Base-by-base conservation (phyloP, 768 basidiomycete species). In the Agaricus sinodeliciosus region DNA sequence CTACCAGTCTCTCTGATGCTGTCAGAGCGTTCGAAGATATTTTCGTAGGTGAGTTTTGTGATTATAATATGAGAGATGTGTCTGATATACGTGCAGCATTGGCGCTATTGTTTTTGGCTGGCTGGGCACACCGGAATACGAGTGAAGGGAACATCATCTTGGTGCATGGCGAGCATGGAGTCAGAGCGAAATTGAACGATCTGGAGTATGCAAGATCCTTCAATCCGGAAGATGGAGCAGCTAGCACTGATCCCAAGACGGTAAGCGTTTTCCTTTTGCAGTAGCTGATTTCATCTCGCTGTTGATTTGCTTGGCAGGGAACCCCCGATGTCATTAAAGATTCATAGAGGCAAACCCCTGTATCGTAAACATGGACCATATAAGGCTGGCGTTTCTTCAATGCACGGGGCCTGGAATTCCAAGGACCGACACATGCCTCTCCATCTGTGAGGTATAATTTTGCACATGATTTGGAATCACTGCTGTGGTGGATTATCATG, bases 1-100 rank as follows among this genome's bases (percentile, higher is more conserved):
- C 67, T 4, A 56, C 62, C 13, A 64, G 70, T 46, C 13, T 19
- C 11, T 22, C 12, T 25, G 34, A 43, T 19, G 31, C 40, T 8
- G 18, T 45, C 44, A 27, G 31, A 25, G n/a, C 28, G 27, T 36
- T 36, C 4, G 48, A 39, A 40, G 40, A 19, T 8, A 27, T 51
- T 25, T 40, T 26, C 31, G 15, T 53, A 27, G 45, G 43, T 47
- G 27, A 34, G 43, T 48, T 36, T 16, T 43, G 13, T 36, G 22
- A 8, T 3, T 34, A 13, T 16, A 4, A 11, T 45, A 13, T 1
- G 1, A 43, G 4, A 25, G 11, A 25, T 6, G 2, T 39, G 16
- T 3, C 15, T 36, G 15, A 26, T 18, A 9, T n/a, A 15, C 18
- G 9, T 0, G 1, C 15, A 57, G 56, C 51, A 1, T 42, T 57